phyloP scores from a whole-genome alignment of 148 eudicot genomes.

The Heliamphora exappendiculata region DNA sequence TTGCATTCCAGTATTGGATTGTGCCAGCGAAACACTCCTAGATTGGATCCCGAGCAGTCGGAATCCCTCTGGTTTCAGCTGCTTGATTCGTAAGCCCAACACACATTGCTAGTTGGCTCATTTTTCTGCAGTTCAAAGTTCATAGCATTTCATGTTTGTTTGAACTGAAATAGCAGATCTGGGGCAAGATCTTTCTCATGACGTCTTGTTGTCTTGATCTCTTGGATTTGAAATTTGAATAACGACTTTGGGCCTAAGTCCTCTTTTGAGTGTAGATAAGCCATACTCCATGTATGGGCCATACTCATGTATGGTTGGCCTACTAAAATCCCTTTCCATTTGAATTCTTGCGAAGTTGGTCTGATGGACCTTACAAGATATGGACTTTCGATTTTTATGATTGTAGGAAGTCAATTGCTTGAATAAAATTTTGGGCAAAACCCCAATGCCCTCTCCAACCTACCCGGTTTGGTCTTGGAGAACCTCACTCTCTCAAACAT shows the following conservation, averaged over 20 bases:
- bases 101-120: not conserved
- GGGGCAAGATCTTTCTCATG: not conserved
- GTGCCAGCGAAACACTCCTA: slow-evolving; percentile 84
- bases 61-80: slow-evolving; percentile 90
- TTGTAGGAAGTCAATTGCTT: too few species aligned
- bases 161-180: not conserved
- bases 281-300: too few species aligned
- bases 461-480: too few species aligned
- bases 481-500: too few species aligned
- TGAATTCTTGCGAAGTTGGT: too few species aligned
- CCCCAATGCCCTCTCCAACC: too few species aligned
- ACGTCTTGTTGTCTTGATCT: not conserved
- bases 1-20: slow-evolving; percentile 70
- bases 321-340: too few species aligned
- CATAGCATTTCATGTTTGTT: not conserved
- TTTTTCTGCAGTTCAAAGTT: not conserved
- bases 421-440: too few species aligned
- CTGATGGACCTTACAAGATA: too few species aligned
- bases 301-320: too few species aligned
- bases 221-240: not conserved
- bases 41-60: slow-evolving; percentile 72
- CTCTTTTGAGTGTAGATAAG: too few species aligned
- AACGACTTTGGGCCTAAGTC: not conserved
- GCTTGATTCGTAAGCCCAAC: slow-evolving; percentile 74
- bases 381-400: too few species aligned